Evolutionary conservation across 1,284 basidiomycete genomes (phyloP).

Genomic region (Ustilago cynodontis): DNA sequence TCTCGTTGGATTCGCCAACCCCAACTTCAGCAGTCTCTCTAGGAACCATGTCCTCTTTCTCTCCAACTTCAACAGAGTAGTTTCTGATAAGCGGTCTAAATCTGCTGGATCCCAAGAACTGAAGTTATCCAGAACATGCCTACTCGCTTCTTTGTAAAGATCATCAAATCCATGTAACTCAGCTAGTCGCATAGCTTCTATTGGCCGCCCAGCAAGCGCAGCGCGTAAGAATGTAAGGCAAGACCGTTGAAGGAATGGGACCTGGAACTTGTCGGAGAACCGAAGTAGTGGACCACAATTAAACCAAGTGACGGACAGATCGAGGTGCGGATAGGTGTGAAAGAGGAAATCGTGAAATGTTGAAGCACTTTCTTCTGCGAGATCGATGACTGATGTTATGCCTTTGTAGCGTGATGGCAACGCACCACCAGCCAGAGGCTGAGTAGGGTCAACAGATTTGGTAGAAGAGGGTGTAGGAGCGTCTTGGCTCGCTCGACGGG

Average conservation of each 20-base stretch:
- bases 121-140: constrained; percentile 62
- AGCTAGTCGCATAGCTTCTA: constrained; percentile 59
- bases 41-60: constrained; percentile 71
- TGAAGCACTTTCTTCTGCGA: constrained; percentile 49
- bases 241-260: constrained; percentile 40
- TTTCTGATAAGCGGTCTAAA: constrained; percentile 33
- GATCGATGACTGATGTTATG: constrained; percentile 39
- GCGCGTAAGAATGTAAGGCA: constrained; percentile 48
- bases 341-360: constrained; percentile 58
- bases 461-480: background rate
- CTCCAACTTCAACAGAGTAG: constrained; percentile 58
- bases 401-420: constrained; percentile 17
- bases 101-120: constrained; percentile 51
- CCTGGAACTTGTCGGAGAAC: constrained; percentile 59
- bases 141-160: constrained; percentile 51
- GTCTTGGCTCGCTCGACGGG: constrained; percentile 18
- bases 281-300: constrained; percentile 48
- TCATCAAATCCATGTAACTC: constrained; percentile 51
- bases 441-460: background rate
- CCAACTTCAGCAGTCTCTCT: constrained; percentile 90
- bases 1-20: constrained; percentile 84
- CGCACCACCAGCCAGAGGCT: background rate
- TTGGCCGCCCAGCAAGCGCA: constrained; percentile 56
- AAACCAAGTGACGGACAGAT: constrained; percentile 50
- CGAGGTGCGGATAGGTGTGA: constrained; percentile 58